Evolutionary conservation across 1,139 yeast species (phyloP).

Genomic region (Taphrina deformans): DNA sequence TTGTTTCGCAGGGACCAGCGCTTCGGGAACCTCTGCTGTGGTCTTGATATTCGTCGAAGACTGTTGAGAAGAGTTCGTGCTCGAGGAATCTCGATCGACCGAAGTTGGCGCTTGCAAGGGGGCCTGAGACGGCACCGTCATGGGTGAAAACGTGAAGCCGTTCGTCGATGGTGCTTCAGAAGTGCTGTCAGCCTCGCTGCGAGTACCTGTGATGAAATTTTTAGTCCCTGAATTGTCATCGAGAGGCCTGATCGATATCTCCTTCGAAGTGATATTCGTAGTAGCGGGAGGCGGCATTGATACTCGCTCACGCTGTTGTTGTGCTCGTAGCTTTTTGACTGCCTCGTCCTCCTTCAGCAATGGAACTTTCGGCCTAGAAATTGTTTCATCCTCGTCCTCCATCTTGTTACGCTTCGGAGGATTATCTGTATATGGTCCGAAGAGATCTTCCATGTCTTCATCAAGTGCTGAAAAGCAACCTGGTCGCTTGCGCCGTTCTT

Average conservation of each 20-base stretch:
- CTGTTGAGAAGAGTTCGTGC: neutral
- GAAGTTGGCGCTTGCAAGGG: neutral
- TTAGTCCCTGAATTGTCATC: neutral
- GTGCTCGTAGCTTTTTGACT: slow-evolving; percentile 26
- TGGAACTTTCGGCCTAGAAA: slow-evolving; percentile 14
- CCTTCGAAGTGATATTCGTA: no score
- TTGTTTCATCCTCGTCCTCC: slow-evolving; percentile 11
- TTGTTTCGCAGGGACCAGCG: neutral
- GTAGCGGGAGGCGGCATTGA: slow-evolving; percentile 1
- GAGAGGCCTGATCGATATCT: neutral
- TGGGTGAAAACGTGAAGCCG: neutral
- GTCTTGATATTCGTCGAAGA: neutral
- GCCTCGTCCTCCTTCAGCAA: slow-evolving; percentile 16
- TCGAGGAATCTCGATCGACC: neutral
- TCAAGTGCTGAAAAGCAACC: slow-evolving; percentile 37
- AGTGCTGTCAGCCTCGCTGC: neutral
- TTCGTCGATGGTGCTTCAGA: neutral
- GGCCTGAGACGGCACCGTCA: neutral
- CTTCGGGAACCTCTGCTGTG: neutral
- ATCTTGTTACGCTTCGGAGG: slow-evolving; percentile 21
- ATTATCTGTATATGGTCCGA: slow-evolving; percentile 34
- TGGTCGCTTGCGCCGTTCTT: slow-evolving; percentile 33
- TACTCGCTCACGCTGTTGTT: slow-evolving; percentile 10
- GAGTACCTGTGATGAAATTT: neutral
- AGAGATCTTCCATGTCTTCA: slow-evolving; percentile 36